Percentiles rank a stretch among this genome's conserved stretches.
Conservation (phyloP, 1,284 basidiomycete species). For the Boletellus sp. region DNA sequence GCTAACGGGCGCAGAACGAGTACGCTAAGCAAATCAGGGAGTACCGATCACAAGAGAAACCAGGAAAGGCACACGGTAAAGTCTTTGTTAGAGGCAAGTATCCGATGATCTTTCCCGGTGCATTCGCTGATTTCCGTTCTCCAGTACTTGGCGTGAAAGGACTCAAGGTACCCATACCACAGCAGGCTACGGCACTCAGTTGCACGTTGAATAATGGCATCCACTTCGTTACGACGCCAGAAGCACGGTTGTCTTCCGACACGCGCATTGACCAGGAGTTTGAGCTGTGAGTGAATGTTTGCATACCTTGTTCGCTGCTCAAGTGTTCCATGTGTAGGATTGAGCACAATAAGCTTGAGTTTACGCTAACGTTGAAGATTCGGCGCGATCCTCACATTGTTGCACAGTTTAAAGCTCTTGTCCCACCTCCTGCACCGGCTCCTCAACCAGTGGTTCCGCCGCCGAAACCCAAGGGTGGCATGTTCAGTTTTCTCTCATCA, state of each 20-base stretch:
- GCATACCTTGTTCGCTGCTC: background rate
- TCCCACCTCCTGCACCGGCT: conserved; percentile 42
- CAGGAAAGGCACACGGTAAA: conserved; percentile 82
- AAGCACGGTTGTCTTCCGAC: conserved; percentile 59
- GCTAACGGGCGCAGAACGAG: conserved; percentile 64
- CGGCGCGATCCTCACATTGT: conserved; percentile 80
- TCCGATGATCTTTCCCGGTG: background rate
- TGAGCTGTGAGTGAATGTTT: conserved; percentile 65
- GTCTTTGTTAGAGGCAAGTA: conserved; percentile 85
- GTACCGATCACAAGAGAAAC: conserved; percentile 71
- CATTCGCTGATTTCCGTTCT: conserved; percentile 3
- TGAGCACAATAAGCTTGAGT: conserved; percentile 86
- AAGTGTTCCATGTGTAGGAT: conserved; percentile 46
- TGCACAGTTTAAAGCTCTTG: conserved; percentile 64
- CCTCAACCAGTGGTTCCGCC: conserved; percentile 42
- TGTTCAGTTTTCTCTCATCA: conserved; percentile 73
- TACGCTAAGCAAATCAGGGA: conserved; percentile 86
- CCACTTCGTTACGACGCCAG: conserved; percentile 92
- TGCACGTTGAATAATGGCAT: conserved; percentile 96
- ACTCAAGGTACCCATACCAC: conserved; percentile 72
- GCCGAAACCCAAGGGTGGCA: conserved; percentile 53
- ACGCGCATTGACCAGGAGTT: conserved; percentile 89
- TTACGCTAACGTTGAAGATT: conserved; percentile 82
- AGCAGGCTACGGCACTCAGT: conserved; percentile 71
- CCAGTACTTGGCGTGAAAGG: conserved; percentile 79